Evolutionary conservation across 2,329 filamentous ascomycete species (phyloP), one percentile per base, ranked within the genome.

Genomic region (Monosporascus sp.): DNA sequence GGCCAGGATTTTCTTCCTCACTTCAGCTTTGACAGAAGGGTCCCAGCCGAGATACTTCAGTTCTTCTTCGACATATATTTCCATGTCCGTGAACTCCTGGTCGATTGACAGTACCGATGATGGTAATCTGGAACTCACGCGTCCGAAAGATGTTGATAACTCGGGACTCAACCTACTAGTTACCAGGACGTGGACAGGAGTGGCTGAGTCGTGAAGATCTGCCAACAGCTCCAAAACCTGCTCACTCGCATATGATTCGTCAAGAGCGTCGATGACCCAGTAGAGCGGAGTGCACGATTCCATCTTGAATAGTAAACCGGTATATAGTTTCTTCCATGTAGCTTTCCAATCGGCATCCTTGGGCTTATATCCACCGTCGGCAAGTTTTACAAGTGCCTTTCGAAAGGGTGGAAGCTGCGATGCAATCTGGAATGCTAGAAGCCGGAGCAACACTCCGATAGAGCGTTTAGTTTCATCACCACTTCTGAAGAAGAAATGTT

Each of bases 1-100:
- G 3, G 60, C 47, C 7, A 67, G 46, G 6, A 71, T 53, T 4
- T 58, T 58, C 4, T 55, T 20, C 3, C 57, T 57, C 9, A 58
- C 44, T 45, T 55, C 45, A 1, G 37, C 8, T 22, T 51, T 52
- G 11, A 60, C 44, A 2, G 50, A n/a, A 24, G 31, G 31, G 8
- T 53, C 49, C 48, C 54, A 52, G 8, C 52, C 39, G 25, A 55
- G 49, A 27, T 52, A 50, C 6, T 51, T 43, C 6, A 60, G 47
- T 15, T 58, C 54, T 22, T 46, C 54, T 35, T 47, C 25, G 6
- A 51, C 53, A 11, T 52, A 55, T 14, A 38, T 51, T 17, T 47
- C 43, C 6, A 60, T 60, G 18, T 60, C 58, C n/a, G 39, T 46
- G 7, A 35, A 22, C 14, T 54, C 50, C 9, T 52, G 43, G 3